These are phyloP conservation scores for Thermomyces lanuginosus DNA, from an alignment of 2,329 filamentous ascomycete genomes.

Conservation along the genomic window DNA sequence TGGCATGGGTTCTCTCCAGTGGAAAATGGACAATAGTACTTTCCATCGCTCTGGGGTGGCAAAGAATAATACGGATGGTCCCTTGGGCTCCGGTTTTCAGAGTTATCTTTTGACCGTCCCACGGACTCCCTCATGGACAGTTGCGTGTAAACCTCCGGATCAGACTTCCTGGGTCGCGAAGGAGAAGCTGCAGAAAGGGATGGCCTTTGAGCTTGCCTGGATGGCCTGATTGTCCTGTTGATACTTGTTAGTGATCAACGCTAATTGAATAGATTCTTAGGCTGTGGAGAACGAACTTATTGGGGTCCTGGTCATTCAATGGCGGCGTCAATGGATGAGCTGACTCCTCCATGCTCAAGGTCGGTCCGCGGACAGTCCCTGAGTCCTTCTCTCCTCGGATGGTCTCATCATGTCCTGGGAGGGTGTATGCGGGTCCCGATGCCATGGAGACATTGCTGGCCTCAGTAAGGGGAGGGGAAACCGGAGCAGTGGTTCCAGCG, in stretches of 20 bases:
- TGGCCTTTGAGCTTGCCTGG: constrained; percentile 23
- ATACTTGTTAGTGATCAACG: too few species aligned
- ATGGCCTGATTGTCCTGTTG: constrained; percentile 23
- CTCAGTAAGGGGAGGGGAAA: constrained; percentile 28
- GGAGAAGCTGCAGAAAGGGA: constrained; percentile 17
- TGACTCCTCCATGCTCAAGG: constrained; percentile 23
- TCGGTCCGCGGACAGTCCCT: constrained; percentile 19
- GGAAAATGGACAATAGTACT: constrained; percentile 87
- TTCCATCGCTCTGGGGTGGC: constrained; percentile 46
- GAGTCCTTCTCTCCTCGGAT: constrained; percentile 21
- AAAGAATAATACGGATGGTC: constrained; percentile 28
- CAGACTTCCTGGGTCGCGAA: constrained; percentile 19
- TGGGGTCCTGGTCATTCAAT: constrained; percentile 24
- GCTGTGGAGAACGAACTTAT: constrained; percentile 20
- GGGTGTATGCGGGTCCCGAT: constrained; percentile 24
- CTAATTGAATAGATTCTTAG: too few species aligned
- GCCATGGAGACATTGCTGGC: constrained; percentile 25
- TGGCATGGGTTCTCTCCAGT: constrained; percentile 52
- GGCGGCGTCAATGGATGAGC: constrained; percentile 24
- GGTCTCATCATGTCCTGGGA: constrained; percentile 22
- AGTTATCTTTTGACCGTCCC: constrained; percentile 22
- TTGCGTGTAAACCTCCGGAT: constrained; percentile 21
- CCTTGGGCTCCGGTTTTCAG: constrained; percentile 23
- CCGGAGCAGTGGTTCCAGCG: constrained; percentile 22
- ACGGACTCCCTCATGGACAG: constrained; percentile 19